Base-by-base conservation (phyloP, 352 stramenopile genomes). In the Globisporangium okanoganense region DNA sequence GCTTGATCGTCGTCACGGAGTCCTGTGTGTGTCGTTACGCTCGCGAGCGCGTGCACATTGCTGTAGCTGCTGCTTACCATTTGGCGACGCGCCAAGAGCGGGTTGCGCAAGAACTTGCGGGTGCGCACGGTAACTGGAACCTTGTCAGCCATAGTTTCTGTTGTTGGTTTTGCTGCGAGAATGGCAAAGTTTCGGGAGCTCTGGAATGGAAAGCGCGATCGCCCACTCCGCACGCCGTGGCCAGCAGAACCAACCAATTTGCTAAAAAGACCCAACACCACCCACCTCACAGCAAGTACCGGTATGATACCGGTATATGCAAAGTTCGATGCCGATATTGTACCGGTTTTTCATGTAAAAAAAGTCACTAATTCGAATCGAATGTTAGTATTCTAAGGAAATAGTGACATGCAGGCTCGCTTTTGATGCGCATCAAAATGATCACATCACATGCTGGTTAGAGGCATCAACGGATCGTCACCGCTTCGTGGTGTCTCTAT, bases 91-190 rank as follows among this genome's bases (percentile, higher is more conserved):
- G 92, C 82, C 62, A 99, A 85, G 66, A 99, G 94, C 56, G 92
- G 90, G 90, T 99, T 99, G 74, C 92, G 85, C 70, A 99, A 94
- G 85, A 99, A 99, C 89, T 99, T 99, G 78, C 97, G 94, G 70
- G 97, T 99, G 79, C 98, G 96, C 69, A 99, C 96, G 63, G 97
- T 98, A 73, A 99, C 96, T 72, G 94, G 87, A 73, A 85, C 78
- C 78, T 95, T 94, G 72, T 95, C 87, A 87, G 87, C 79, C 89
- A 97, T 97, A 72, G 79, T 94, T 88, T 81, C 79, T 74, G 29
- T 33, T 33, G 74, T 83, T 79, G 65, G 69, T 72, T 69, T 71
- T 65, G 58, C 57, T 69, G 62, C 70, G 81, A 79, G 80, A 87
- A 87, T 66, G 62, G 56, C 55, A 58, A 64, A 66, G 44, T 66